phyloP scores from a whole-genome alignment of 176 grass and related monocot genomes.

The Zea mays region DNA sequence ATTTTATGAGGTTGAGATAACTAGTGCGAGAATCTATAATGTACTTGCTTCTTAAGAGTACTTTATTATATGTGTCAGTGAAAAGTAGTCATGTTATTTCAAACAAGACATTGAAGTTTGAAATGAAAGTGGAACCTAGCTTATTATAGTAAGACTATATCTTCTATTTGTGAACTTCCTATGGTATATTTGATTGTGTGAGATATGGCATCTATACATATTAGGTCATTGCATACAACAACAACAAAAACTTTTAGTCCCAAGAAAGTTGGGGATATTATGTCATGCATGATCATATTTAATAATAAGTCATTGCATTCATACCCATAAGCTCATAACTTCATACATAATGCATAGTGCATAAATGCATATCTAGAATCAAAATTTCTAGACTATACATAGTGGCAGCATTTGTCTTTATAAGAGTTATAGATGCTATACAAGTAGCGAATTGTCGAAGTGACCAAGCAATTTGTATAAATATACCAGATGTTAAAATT shows the following conservation, averaged over 20 bases:
- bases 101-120: not conserved
- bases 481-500: conserved; percentile 5
- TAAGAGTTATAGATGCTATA: not conserved
- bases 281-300: not conserved
- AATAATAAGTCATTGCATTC: not conserved
- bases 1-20: not conserved
- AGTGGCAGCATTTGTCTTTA: not conserved
- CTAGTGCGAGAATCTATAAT: not conserved
- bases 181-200: not conserved
- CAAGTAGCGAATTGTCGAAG: not conserved
- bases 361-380: conserved; percentile 2
- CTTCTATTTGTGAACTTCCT: not conserved
- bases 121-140: not conserved
- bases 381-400: not conserved
- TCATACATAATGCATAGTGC: not conserved
- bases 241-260: too few relatives aligned
- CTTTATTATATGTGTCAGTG: conserved; percentile 1
- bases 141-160: not conserved
- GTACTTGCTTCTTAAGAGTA: not conserved
- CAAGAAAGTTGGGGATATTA: too few relatives aligned
- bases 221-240: not conserved
- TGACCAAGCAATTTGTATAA: not conserved
- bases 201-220: not conserved
- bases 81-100: not conserved
- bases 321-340: conserved; percentile 13